Evolutionary conservation across 371 early-diverging fungal species (phyloP).

Genomic region (Mucor indicus): DNA sequence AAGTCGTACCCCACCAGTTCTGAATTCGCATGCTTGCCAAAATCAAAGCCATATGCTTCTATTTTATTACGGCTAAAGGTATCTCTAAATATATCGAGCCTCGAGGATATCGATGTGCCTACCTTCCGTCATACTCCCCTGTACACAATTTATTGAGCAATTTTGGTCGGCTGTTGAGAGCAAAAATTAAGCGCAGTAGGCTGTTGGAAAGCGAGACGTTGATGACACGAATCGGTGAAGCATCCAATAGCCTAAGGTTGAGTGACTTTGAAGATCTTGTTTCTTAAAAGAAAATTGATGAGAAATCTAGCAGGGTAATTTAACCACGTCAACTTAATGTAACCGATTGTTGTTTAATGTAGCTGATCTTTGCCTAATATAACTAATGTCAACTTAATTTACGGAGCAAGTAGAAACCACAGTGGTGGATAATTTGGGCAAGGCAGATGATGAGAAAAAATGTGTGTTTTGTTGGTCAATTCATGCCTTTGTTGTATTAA

Average conservation of each 20-base stretch:
- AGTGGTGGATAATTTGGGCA: conserved; percentile 2
- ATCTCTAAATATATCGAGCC: conserved; percentile 9
- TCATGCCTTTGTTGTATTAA: conserved; percentile 1
- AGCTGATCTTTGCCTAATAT: background rate
- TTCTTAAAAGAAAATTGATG: conserved; percentile 5
- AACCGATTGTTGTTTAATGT: conserved; percentile 1
- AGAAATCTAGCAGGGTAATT: conserved; percentile 3
- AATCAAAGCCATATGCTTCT: conserved; percentile 4
- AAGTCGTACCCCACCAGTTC: conserved; percentile 6
- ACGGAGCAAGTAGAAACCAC: conserved; percentile 1
- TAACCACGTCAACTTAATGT: conserved; percentile 1
- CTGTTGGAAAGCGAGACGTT: conserved; percentile 6
- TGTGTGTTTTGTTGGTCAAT: conserved; percentile 2
- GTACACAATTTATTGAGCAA: conserved; percentile 14
- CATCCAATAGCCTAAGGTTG: conserved; percentile 11
- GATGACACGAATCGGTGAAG: conserved; percentile 10
- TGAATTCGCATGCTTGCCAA: conserved; percentile 5
- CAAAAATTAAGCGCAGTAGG: conserved; percentile 10
- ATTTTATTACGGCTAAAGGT: conserved; percentile 2
- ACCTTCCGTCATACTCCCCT: conserved; percentile 15
- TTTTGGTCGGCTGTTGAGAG: conserved; percentile 17
- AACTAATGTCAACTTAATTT: conserved; percentile 3
- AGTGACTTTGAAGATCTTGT: conserved; percentile 6
- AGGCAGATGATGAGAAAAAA: conserved; percentile 7
- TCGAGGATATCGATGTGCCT: conserved; percentile 12